A percentile compares a stretch with the other conserved stretches of the same genome.
Conservation (phyloP, 495 filamentous ascomycete species). For the Penicillium maclennaniae region DNA sequence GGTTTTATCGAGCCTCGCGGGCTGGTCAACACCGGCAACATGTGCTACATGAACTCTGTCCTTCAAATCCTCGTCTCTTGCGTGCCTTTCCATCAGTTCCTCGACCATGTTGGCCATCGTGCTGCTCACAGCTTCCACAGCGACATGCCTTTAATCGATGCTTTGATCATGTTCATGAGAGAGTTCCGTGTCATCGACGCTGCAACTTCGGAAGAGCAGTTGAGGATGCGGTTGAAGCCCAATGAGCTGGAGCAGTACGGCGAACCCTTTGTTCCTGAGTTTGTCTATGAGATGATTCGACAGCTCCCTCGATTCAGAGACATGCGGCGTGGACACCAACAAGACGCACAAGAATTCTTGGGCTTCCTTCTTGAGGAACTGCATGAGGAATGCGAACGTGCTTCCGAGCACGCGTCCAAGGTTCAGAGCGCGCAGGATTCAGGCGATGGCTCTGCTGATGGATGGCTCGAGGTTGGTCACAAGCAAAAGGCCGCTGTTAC, state of each 20-base stretch:
- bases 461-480: slow-evolving; percentile 91
- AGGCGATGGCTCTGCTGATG: slow-evolving; percentile 44
- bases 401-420: slow-evolving; percentile 56
- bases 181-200: slow-evolving; percentile 87
- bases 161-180: slow-evolving; percentile 94
- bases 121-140: slow-evolving; percentile 89
- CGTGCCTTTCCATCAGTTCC: slow-evolving; percentile 88
- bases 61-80: slow-evolving; percentile 92
- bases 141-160: slow-evolving; percentile 88
- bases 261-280: slow-evolving; percentile 87
- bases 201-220: slow-evolving; percentile 66
- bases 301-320: slow-evolving; percentile 81
- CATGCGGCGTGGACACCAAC: slow-evolving; percentile 94
- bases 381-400: slow-evolving; percentile 83
- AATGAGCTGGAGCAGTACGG: slow-evolving; percentile 87
- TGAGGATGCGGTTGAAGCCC: slow-evolving; percentile 68
- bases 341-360: slow-evolving; percentile 97
- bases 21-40: slow-evolving; percentile 93
- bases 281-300: slow-evolving; percentile 89
- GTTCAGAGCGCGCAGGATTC: slow-evolving; percentile 39
- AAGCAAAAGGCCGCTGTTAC: slow-evolving; percentile 86
- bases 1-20: slow-evolving; percentile 91
- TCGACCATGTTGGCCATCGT: slow-evolving; percentile 80
- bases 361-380: slow-evolving; percentile 90
- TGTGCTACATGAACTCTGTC: slow-evolving; percentile 99